Evolutionary conservation across 116 monocot genomes (phyloP), one percentile per base, ranked within the genome.

Genomic region (Thalassia testudinum): DNA sequence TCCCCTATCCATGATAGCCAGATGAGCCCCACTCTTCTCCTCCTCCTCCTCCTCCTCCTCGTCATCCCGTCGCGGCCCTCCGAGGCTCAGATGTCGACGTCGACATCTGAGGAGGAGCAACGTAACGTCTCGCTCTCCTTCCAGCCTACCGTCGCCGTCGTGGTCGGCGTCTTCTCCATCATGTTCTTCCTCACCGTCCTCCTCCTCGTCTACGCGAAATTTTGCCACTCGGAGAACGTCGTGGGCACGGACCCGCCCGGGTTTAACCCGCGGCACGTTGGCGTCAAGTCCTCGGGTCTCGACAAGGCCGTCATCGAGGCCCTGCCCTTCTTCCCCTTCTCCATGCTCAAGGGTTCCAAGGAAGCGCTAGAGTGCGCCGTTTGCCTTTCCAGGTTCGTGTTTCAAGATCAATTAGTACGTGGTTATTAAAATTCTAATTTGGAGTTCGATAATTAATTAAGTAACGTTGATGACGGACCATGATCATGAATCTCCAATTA

Each of bases 321-420:
- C 14, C 90, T 97, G 37, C 97, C 97, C 24, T 82, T 85, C 75
- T 97, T 97, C 79, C 76, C 63, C 1, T 97, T 97, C 77, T 76
- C 82, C 12, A 20, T 63, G 5, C 85, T 97, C 21, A 67, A 65
- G 18, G 97, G 97, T 37, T 38, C 74, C 40, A 70, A 73, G 37
- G 72, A 59, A 11, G 90, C 89, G 21, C 78, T 97, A 17, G 97
- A 97, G 67, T 97, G 97, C 66, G 69, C 85, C 27, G 79, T 97
- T n/a, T 97, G 97, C 63, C 60, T 97, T 28, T 81, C 90, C 27
- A 51, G 37, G 16, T 34, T 34, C 30, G 6, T 34, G 6, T 10
- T 10, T 10, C 30, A 34, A 3, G 30, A 34, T 10, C 30, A n/a
- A n/a, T n/a, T n/a, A n/a, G n/a, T n/a, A n/a, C n/a, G n/a, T n/a